Evolutionary conservation across 2,329 filamentous ascomycete species (phyloP).

Genomic region (Westerdykella aurantiaca): DNA sequence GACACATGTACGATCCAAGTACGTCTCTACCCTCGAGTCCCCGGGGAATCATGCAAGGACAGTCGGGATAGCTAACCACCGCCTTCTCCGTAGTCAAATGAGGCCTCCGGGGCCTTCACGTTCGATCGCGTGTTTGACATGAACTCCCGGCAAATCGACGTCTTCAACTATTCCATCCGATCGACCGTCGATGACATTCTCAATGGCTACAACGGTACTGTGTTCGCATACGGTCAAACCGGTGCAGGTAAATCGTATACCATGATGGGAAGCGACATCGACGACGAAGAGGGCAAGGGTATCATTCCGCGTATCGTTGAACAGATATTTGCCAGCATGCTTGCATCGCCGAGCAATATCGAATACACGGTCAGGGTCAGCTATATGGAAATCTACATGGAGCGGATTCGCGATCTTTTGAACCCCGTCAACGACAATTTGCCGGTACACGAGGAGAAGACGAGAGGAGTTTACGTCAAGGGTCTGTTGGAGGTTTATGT

Average conservation of each 20-base stretch:
- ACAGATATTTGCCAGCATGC: constrained; percentile 93
- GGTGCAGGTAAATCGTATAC: constrained; percentile 98
- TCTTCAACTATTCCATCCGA: constrained; percentile 97
- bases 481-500: constrained; percentile 92
- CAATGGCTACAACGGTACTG: constrained; percentile 98
- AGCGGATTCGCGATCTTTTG: constrained; percentile 89
- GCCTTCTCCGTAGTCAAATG: constrained; percentile 61
- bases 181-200: constrained; percentile 96
- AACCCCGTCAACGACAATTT: constrained; percentile 92
- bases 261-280: constrained; percentile 96
- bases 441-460: constrained; percentile 97
- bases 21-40: constrained; percentile 32
- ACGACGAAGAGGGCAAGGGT: constrained; percentile 79
- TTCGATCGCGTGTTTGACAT: constrained; percentile 98
- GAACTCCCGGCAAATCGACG: constrained; percentile 80
- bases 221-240: constrained; percentile 97
- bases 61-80: neutral
- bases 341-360: constrained; percentile 85
- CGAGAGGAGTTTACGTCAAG: constrained; percentile 92
- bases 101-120: constrained; percentile 75
- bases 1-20: constrained; percentile 86
- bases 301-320: constrained; percentile 96
- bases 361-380: constrained; percentile 98
- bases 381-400: constrained; percentile 99
- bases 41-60: neutral